Conservation (phyloP, 2,329 filamentous ascomycete genomes). For the Chaetoscypha palmicola region DNA sequence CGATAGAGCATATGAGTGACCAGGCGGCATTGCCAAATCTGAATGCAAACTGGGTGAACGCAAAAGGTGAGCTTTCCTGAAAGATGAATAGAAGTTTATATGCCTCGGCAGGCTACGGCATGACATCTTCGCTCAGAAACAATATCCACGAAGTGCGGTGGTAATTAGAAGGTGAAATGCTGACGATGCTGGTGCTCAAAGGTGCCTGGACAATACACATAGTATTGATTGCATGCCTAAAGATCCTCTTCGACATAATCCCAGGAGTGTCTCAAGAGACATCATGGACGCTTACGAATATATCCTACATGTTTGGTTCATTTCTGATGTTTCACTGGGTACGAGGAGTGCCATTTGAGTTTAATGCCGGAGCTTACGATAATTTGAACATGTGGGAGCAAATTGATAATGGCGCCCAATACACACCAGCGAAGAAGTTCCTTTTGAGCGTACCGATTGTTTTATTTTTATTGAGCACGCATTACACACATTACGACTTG, state of each 20-base stretch:
- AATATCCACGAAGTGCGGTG: too few relatives aligned
- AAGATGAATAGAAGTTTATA: too few relatives aligned
- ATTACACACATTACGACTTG: slow-evolving; percentile 97
- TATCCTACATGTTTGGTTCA: slow-evolving; percentile 97
- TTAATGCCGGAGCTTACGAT: slow-evolving; percentile 97
- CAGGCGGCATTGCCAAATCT: slow-evolving; percentile 90
- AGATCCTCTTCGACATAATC: slow-evolving; percentile 95
- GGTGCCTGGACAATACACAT: slow-evolving; percentile 98
- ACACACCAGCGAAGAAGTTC: slow-evolving; percentile 98
- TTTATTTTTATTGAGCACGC: slow-evolving; percentile 91
- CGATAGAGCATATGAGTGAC: slow-evolving; percentile 94
- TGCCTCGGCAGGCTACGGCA: too few relatives aligned
- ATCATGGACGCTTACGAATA: slow-evolving; percentile 97
- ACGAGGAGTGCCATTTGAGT: slow-evolving; percentile 95
- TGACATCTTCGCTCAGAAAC: too few relatives aligned
- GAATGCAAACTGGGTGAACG: slow-evolving; percentile 98
- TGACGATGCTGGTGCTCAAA: too few relatives aligned
- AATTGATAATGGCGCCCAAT: slow-evolving; percentile 98
- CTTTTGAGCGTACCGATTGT: slow-evolving; percentile 88
- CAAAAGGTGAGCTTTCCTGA: slow-evolving; percentile 67
- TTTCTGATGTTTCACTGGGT: slow-evolving; percentile 99
- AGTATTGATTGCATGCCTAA: slow-evolving; percentile 82
- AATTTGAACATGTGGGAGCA: slow-evolving; percentile 99
- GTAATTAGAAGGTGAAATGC: too few relatives aligned
- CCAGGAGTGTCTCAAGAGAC: slow-evolving; percentile 96